These are phyloP conservation scores for Cystoderma amianthinum DNA, from an alignment of 768 basidiomycete genomes.

Conservation along the genomic window DNA sequence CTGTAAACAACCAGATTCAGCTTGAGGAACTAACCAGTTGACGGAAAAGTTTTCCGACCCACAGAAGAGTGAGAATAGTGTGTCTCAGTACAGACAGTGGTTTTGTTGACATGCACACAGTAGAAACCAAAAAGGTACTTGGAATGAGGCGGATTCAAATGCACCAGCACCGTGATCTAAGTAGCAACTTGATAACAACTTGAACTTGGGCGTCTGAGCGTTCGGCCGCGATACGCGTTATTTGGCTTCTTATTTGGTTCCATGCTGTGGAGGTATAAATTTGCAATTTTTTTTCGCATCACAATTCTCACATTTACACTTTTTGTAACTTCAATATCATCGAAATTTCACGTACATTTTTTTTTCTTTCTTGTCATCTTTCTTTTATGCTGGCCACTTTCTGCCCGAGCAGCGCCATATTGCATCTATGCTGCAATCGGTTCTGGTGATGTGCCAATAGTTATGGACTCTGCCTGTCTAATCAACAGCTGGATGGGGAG, in stretches of 20 bases:
- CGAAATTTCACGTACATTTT: constrained; percentile 1
- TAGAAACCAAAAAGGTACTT: too few species aligned
- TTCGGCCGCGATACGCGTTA: constrained; percentile 9
- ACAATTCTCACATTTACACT: constrained; percentile 1
- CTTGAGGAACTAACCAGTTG: too few species aligned
- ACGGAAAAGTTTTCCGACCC: too few species aligned
- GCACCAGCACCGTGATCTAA: too few species aligned
- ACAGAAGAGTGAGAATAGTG: too few species aligned
- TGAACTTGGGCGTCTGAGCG: too few species aligned
- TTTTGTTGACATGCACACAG: too few species aligned
- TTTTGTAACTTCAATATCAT: constrained; percentile 5
- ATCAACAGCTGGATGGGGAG: constrained; percentile 50
- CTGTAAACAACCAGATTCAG: too few species aligned
- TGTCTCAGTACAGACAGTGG: too few species aligned
- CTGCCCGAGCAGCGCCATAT: constrained; percentile 67
- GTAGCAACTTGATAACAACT: too few species aligned
- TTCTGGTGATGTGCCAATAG: constrained; percentile 77
- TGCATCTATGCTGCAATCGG: constrained; percentile 61
- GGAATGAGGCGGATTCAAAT: too few species aligned
- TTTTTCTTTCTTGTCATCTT: constrained; percentile 6
- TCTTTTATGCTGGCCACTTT: constrained; percentile 43
- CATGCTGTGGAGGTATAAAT: background rate
- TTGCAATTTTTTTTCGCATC: constrained; percentile 1
- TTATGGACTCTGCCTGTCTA: constrained; percentile 40
- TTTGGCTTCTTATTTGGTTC: constrained; percentile 14